Base-by-base conservation (phyloP, 169 alveolate species). In the Cryptosporidium sp. region DNA sequence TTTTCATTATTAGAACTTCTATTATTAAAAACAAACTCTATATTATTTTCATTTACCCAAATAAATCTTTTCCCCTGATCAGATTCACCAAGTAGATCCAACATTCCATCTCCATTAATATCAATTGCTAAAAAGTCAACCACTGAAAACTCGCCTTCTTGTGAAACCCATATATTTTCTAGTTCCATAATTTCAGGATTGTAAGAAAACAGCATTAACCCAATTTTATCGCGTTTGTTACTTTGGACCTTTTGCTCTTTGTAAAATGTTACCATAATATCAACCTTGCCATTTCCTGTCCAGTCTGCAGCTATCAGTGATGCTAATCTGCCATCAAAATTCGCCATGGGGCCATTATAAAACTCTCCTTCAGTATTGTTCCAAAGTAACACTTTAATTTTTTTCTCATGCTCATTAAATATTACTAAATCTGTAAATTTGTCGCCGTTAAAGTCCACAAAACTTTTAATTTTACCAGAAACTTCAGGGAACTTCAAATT, bases 51-150 rank as follows among this genome's bases (percentile, higher is more conserved):
- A 62, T 92, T 94, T 33, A 89, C 85, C 96, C 95, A 93, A 21
- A 93, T 84, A 59, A 93, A 93, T 3, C 94, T 67, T 41, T 69
- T 84, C 39, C 84, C 86, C 21, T 70, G 80, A 1, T 67, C 70
- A 23, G 89, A 26, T n/a, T 93, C 91, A 8, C 86, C 68, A 23
- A 86, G 65, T 35, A 84, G 39, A 91, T 95, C 97, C 6, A 92
- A 92, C 71, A 65, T 33, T 1, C 97, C 96, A 92, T 95, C 97
- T 16, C 95, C 94, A 85, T 95, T 94, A 23, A 95, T 93, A 80
- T 95, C 97, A 65, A 94, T 92, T 12, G 92, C 94, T 23, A 95
- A 62, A 23, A 96, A 96, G 52, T 95, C 93, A 50, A 95, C 92
- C 29, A 92, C 85, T 7, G 95, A 85, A 58, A 70, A 93, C 45